phyloP scores from a whole-genome alignment of 176 grass and related monocot genomes.

The Rhynchospora pubera region DNA sequence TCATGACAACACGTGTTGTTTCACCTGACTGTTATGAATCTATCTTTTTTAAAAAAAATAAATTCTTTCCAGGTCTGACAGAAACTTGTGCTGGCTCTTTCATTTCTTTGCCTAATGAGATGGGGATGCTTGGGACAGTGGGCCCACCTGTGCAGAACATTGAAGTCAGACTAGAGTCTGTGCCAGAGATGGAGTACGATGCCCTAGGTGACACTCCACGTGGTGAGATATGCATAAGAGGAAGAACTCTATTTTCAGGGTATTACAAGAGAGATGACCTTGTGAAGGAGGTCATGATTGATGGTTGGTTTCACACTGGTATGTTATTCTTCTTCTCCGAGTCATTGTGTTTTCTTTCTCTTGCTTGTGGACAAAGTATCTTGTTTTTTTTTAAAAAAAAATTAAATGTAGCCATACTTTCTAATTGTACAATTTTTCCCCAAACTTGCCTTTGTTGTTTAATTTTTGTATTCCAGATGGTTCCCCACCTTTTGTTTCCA shows the following conservation, averaged over 20 bases:
- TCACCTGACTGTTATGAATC: neutral
- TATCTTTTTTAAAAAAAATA: neutral
- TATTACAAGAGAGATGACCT: constrained; percentile 92
- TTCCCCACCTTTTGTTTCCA: neutral
- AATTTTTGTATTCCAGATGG: neutral
- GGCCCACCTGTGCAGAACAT: constrained; percentile 59
- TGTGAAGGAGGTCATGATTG: constrained; percentile 62
- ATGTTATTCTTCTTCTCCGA: constrained; percentile 14
- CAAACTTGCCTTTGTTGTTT: neutral
- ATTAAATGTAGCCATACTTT: neutral
- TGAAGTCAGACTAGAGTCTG: constrained; percentile 68
- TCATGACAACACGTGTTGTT: neutral
- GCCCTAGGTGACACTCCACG: constrained; percentile 50
- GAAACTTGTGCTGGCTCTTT: constrained; percentile 82
- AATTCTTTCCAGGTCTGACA: constrained; percentile 57
- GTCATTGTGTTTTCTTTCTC: neutral
- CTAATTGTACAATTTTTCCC: neutral
- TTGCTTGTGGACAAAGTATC: neutral
- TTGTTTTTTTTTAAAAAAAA: neutral
- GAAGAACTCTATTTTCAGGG: constrained; percentile 66
- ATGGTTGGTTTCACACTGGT: constrained; percentile 99
- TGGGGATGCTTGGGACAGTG: constrained; percentile 76
- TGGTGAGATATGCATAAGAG: constrained; percentile 82
- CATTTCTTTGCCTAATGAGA: constrained; percentile 52
- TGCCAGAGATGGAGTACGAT: constrained; percentile 90